Percentiles rank a stretch among this genome's conserved stretches.
These are phyloP conservation scores for Myxozyma monticola DNA, from an alignment of 805 yeast species.

Conservation along the genomic window DNA sequence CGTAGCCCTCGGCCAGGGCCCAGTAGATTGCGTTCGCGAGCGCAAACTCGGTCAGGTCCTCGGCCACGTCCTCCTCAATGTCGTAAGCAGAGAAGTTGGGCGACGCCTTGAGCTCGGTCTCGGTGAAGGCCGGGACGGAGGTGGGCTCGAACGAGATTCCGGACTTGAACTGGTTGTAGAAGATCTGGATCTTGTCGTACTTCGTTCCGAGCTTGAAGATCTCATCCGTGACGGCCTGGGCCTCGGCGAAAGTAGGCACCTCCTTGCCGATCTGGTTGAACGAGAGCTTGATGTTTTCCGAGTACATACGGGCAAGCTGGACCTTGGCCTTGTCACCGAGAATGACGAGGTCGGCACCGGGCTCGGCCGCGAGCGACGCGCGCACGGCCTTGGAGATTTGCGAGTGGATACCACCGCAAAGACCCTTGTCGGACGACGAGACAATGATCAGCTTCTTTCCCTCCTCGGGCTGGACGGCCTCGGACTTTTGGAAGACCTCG, in stretches of 20 bases:
- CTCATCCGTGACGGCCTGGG: constrained; percentile 84
- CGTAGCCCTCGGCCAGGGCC: constrained; percentile 97
- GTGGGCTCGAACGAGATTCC: constrained; percentile 91
- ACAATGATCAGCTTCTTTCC: constrained; percentile 79
- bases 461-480: constrained; percentile 27
- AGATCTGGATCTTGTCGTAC: constrained; percentile 75
- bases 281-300: constrained; percentile 66
- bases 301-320: constrained; percentile 82
- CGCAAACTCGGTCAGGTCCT: constrained; percentile 71
- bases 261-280: constrained; percentile 94
- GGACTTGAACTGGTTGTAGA: constrained; percentile 83
- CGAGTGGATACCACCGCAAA: constrained; percentile 98
- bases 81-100: constrained; percentile 83
- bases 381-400: constrained; percentile 90
- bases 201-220: constrained; percentile 57
- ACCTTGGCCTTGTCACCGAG: constrained; percentile 93
- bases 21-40: constrained; percentile 85
- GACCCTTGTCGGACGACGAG: constrained; percentile 94
- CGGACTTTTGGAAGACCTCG: constrained; percentile 66
- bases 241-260: constrained; percentile 91
- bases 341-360: constrained; percentile 66
- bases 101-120: constrained; percentile 73
- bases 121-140: constrained; percentile 62
- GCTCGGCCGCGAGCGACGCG: constrained; percentile 41
- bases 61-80: constrained; percentile 60